Conservation (phyloP, 2,329 filamentous ascomycete species). For the Phialemonium atrogriseum region DNA sequence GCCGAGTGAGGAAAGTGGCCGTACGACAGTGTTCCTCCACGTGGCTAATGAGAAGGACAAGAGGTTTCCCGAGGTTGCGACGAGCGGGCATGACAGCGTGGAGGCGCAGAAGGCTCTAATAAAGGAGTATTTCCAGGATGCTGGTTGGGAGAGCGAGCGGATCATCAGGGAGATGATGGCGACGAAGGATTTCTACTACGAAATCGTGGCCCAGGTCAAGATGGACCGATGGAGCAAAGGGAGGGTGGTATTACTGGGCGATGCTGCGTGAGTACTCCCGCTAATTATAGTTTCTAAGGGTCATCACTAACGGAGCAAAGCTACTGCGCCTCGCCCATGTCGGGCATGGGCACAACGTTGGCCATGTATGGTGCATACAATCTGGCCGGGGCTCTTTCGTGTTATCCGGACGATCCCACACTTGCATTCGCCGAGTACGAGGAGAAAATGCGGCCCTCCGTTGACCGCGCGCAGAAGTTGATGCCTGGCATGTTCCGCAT, state of each 20-base stretch:
- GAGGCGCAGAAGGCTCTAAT: conserved; percentile 29
- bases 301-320: conserved; percentile 24
- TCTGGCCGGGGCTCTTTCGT: conserved; percentile 40
- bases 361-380: conserved; percentile 45
- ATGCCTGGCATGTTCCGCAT: conserved; percentile 17
- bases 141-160: conserved; percentile 31
- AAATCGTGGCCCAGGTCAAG: conserved; percentile 33
- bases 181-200: conserved; percentile 38
- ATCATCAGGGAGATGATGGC: conserved; percentile 23
- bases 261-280: conserved; percentile 44
- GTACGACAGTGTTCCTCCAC: conserved; percentile 22
- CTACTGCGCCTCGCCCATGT: conserved; percentile 38
- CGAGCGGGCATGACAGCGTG: conserved; percentile 19
- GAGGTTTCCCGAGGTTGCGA: conserved; percentile 10
- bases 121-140: conserved; percentile 28
- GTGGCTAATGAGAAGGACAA: conserved; percentile 19
- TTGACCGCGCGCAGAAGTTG: conserved; percentile 28
- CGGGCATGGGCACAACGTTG: conserved; percentile 42
- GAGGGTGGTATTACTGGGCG: conserved; percentile 42
- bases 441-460: conserved; percentile 31
- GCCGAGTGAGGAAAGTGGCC: conserved; percentile 22
- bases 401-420: conserved; percentile 13
- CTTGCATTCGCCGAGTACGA: conserved; percentile 35
- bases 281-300: too few species aligned
- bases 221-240: conserved; percentile 34